These are phyloP conservation scores for Amauroascus niger DNA, from an alignment of 2,329 filamentous ascomycete genomes.

Conservation along the genomic window DNA sequence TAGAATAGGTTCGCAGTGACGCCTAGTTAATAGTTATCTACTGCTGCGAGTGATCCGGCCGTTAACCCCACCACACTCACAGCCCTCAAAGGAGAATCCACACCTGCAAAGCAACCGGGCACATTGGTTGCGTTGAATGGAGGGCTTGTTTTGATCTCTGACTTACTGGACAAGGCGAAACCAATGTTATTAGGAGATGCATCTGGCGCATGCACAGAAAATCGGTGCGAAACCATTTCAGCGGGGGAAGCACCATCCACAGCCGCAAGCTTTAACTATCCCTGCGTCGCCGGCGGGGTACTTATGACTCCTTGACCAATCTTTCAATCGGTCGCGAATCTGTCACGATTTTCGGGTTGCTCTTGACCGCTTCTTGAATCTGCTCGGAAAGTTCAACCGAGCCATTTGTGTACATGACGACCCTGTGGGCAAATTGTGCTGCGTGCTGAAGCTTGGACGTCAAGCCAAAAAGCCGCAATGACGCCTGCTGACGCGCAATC, in stretches of 20 bases:
- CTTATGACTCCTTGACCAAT: not conserved
- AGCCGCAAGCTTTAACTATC: not conserved
- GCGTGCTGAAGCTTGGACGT: slow-evolving; percentile 27
- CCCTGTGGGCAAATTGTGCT: slow-evolving; percentile 34
- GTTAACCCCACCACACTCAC: not conserved
- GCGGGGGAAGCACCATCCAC: not conserved
- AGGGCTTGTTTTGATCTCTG: not conserved
- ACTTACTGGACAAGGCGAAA: not conserved
- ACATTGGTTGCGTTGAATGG: not conserved
- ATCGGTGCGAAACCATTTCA: not conserved
- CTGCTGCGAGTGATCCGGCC: not conserved
- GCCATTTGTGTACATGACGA: slow-evolving; percentile 47
- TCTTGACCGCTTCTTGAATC: not conserved
- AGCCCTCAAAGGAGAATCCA: not conserved
- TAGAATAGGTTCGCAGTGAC: not conserved
- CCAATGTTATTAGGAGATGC: not conserved
- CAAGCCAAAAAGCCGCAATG: slow-evolving; percentile 34
- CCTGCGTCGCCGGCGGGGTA: not conserved
- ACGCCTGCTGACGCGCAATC: slow-evolving; percentile 40
- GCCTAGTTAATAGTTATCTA: too few relatives aligned
- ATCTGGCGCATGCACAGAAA: not conserved
- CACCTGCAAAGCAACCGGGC: slow-evolving; percentile 3
- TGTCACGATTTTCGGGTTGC: not conserved
- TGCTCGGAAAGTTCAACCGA: slow-evolving; percentile 25
- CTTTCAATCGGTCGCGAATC: slow-evolving; percentile 5